phyloP scores from a whole-genome alignment of 2,329 filamentous ascomycete genomes.

The Diaporthe humulicola region DNA sequence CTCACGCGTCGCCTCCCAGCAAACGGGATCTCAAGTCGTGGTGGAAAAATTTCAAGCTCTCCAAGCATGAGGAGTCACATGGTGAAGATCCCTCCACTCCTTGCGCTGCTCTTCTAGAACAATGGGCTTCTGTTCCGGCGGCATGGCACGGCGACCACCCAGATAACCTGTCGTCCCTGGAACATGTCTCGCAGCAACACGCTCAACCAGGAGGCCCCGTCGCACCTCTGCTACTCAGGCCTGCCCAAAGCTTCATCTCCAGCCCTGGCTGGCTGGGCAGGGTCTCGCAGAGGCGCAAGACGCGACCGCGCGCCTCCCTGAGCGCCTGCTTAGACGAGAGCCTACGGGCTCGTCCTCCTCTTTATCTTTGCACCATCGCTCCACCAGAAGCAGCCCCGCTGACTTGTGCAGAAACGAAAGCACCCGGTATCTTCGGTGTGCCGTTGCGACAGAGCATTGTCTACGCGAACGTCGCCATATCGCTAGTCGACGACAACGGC shows the following conservation, averaged over 20 bases:
- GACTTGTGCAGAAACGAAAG: slow-evolving; percentile 57
- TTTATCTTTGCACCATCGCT: background rate
- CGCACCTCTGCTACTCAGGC: background rate
- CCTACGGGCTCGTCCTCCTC: background rate
- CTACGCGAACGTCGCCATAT: slow-evolving; percentile 98
- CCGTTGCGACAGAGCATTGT: slow-evolving; percentile 94
- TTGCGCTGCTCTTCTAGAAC: slow-evolving; percentile 14
- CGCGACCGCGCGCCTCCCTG: background rate
- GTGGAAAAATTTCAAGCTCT: slow-evolving; percentile 95
- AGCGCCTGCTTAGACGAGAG: background rate
- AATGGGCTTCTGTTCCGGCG: slow-evolving; percentile 4
- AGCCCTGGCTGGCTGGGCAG: slow-evolving; percentile 26
- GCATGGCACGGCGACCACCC: background rate
- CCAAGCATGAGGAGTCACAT: slow-evolving; percentile 67
- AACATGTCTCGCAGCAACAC: slow-evolving; percentile 15
- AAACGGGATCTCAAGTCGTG: slow-evolving; percentile 93
- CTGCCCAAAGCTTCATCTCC: slow-evolving; percentile 18
- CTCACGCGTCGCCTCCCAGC: slow-evolving; percentile 78
- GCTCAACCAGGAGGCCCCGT: background rate
- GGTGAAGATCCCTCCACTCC: slow-evolving; percentile 62
- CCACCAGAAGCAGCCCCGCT: slow-evolving; percentile 37
- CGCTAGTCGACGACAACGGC: slow-evolving; percentile 90
- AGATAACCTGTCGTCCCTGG: slow-evolving; percentile 5
- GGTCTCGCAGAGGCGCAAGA: slow-evolving; percentile 6
- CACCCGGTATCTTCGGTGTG: slow-evolving; percentile 91